phyloP scores from a whole-genome alignment of 176 grass and related monocot genomes.

The Avena sativa region DNA sequence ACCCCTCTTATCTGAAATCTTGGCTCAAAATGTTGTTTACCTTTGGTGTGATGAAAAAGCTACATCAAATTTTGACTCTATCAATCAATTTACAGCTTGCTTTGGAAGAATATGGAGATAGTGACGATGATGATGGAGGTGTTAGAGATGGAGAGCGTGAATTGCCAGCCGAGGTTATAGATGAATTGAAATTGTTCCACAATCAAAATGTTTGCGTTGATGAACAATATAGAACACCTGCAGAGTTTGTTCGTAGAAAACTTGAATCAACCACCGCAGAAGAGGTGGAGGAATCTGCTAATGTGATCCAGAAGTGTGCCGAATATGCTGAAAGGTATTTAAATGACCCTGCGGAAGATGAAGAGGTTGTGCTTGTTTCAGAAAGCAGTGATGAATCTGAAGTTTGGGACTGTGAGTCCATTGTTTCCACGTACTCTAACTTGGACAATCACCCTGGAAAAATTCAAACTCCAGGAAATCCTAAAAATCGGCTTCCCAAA shows the following conservation, averaged over 20 bases:
- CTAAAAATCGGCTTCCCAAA: conserved; percentile 61
- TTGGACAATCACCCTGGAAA: conserved; percentile 89
- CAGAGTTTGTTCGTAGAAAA: conserved; percentile 60
- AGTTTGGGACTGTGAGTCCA: conserved; percentile 90
- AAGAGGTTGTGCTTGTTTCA: conserved; percentile 59
- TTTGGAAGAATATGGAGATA: conserved; percentile 77
- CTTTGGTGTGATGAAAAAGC: neutral
- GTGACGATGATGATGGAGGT: conserved; percentile 49
- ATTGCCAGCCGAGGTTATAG: conserved; percentile 54
- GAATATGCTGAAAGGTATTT: conserved; percentile 81
- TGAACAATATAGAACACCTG: conserved; percentile 60
- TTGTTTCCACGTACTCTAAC: conserved; percentile 90
- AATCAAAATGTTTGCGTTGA: conserved; percentile 55
- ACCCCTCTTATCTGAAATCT: neutral
- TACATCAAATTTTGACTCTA: neutral
- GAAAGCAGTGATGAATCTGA: conserved; percentile 96
- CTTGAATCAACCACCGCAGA: conserved; percentile 42
- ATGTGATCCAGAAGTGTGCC: conserved; percentile 72
- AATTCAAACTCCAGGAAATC: conserved; percentile 72
- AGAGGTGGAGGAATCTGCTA: conserved; percentile 65
- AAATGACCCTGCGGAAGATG: conserved; percentile 67
- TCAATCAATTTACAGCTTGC: conserved; percentile 57
- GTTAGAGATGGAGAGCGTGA: conserved; percentile 49
- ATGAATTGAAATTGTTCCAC: conserved; percentile 66
- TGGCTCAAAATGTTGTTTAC: neutral